Conservation (phyloP, 1,284 basidiomycete species). For the Cutaneotrichosporon spelunceum region DNA sequence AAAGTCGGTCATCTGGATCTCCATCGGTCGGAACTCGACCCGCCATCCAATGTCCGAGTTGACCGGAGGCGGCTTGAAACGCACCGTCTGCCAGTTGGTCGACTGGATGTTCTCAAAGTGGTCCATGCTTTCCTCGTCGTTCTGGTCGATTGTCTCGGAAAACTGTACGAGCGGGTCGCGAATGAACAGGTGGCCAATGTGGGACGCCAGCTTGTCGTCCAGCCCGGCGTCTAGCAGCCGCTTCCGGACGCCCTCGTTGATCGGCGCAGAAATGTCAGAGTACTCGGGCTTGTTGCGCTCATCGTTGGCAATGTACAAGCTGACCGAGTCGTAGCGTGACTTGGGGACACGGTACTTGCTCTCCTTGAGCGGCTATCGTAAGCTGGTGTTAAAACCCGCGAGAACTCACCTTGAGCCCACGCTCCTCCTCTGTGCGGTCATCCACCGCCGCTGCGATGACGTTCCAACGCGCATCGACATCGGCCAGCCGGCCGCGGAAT, state of each 20-base stretch:
- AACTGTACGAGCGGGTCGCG: conserved; percentile 96
- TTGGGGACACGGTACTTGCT: conserved; percentile 81
- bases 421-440: conserved; percentile 91
- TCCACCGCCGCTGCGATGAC: conserved; percentile 97
- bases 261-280: conserved; percentile 81
- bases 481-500: conserved; percentile 90
- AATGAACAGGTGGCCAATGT: conserved; percentile 94
- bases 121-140: conserved; percentile 80
- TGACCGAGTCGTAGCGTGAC: conserved; percentile 94
- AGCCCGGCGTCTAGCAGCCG: conserved; percentile 73
- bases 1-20: conserved; percentile 97
- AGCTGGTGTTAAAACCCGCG: not conserved
- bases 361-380: conserved; percentile 64
- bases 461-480: conserved; percentile 98
- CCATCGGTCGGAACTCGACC: conserved; percentile 98
- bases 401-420: conserved; percentile 62
- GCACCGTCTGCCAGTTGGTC: conserved; percentile 98
- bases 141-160: conserved; percentile 88
- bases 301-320: conserved; percentile 85
- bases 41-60: conserved; percentile 94
- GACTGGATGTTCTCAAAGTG: conserved; percentile 99
- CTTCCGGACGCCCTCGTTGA: conserved; percentile 69
- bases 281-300: conserved; percentile 86
- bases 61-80: conserved; percentile 96
- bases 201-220: conserved; percentile 81